These are phyloP conservation scores for Penicillium verrucosum DNA, from an alignment of 2,329 filamentous ascomycete species.

Conservation along the genomic window DNA sequence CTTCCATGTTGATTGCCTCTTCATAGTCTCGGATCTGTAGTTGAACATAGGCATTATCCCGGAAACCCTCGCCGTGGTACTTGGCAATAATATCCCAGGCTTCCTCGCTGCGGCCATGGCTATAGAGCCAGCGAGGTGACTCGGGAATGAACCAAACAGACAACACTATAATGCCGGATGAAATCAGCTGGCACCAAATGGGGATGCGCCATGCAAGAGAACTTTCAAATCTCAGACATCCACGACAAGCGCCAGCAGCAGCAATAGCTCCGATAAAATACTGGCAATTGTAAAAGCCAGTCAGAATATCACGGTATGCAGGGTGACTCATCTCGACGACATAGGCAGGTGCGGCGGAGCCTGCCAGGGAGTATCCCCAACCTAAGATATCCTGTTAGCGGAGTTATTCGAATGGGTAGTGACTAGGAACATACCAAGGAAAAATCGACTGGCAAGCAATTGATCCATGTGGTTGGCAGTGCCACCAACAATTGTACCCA, in stretches of 20 bases:
- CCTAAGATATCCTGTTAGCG: slow-evolving; percentile 17
- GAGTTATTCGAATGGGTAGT: background rate
- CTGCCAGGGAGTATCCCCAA: slow-evolving; percentile 58
- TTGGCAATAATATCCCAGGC: slow-evolving; percentile 55
- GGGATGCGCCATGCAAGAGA: slow-evolving; percentile 59
- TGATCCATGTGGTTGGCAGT: slow-evolving; percentile 41
- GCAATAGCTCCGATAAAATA: slow-evolving; percentile 53
- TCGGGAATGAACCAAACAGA: slow-evolving; percentile 54
- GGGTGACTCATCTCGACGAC: slow-evolving; percentile 63
- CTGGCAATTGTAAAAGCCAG: slow-evolving; percentile 56
- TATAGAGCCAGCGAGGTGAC: slow-evolving; percentile 60
- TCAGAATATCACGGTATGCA: slow-evolving; percentile 59
- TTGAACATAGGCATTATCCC: slow-evolving; percentile 30
- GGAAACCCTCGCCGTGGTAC: slow-evolving; percentile 53
- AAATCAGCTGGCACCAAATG: slow-evolving; percentile 51
- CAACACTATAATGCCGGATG: slow-evolving; percentile 48
- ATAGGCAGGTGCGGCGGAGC: slow-evolving; percentile 60
- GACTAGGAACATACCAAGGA: slow-evolving; percentile 37
- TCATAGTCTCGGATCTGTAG: slow-evolving; percentile 35
- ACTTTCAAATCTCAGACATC: slow-evolving; percentile 36
- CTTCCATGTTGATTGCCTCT: slow-evolving; percentile 29
- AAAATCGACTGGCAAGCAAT: slow-evolving; percentile 57
- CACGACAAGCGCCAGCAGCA: slow-evolving; percentile 55
- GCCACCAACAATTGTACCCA: slow-evolving; percentile 46
- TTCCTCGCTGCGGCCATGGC: slow-evolving; percentile 56